Conservation (phyloP, 176 grass and related monocot species). For the Dactylis glomerata region DNA sequence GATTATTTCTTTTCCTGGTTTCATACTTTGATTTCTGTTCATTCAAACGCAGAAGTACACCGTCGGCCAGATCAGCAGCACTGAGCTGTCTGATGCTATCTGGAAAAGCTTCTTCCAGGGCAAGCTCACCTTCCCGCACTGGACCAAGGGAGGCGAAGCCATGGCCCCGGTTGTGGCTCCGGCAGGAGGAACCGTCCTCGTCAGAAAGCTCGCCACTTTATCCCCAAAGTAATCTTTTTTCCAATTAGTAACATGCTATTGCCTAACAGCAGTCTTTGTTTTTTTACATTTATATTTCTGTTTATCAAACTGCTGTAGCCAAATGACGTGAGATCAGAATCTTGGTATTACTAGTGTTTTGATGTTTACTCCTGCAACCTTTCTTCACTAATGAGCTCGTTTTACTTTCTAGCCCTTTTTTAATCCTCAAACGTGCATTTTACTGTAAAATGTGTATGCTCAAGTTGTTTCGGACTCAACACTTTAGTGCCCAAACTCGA, state of each 20-base stretch:
- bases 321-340: not conserved
- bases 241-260: not conserved
- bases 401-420: not conserved
- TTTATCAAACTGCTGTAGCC: not conserved
- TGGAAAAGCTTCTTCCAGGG: slow-evolving; percentile 83
- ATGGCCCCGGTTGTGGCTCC: slow-evolving; percentile 55
- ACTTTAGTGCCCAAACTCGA: not conserved
- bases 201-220: slow-evolving; percentile 69
- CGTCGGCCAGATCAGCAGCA: slow-evolving; percentile 74
- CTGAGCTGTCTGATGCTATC: slow-evolving; percentile 55
- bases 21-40: not conserved
- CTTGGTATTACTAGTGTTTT: not conserved
- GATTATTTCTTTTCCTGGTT: not conserved
- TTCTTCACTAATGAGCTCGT: not conserved
- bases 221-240: slow-evolving; percentile 48
- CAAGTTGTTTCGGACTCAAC: not conserved
- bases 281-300: not conserved
- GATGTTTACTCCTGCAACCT: not conserved
- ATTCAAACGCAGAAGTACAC: slow-evolving; percentile 71
- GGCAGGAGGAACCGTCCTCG: slow-evolving; percentile 53
- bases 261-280: not conserved
- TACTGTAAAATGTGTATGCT: not conserved
- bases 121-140: slow-evolving; percentile 67
- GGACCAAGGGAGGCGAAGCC: slow-evolving; percentile 72
- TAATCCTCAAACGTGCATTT: not conserved